phyloP scores from a whole-genome alignment of 805 yeast genomes.

The Metschnikowia sp. region DNA sequence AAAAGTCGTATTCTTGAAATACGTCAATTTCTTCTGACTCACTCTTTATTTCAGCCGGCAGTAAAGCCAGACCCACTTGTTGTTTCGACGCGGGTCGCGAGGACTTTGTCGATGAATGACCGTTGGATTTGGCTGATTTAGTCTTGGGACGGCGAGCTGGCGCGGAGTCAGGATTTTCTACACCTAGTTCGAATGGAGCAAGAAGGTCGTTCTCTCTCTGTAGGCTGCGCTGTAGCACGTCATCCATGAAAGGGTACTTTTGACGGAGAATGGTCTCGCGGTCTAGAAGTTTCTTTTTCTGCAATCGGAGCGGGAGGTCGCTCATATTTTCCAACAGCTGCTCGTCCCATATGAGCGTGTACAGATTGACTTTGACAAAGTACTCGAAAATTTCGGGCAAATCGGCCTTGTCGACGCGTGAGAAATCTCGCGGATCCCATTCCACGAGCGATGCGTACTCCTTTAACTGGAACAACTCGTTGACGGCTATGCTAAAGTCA shows the following conservation, averaged over 20 bases:
- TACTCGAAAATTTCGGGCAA: constrained; percentile 33
- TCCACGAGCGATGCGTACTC: constrained; percentile 59
- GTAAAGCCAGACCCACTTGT: background rate
- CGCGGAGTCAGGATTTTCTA: background rate
- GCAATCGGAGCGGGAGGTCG: constrained; percentile 38
- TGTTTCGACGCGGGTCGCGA: background rate
- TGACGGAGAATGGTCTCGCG: constrained; percentile 27
- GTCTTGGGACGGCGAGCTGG: background rate
- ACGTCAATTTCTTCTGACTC: background rate
- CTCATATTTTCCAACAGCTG: constrained; percentile 20
- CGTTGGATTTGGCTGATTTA: background rate
- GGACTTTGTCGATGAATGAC: background rate
- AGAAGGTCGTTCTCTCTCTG: constrained; percentile 21
- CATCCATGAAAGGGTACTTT: constrained; percentile 35
- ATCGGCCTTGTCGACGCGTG: constrained; percentile 20
- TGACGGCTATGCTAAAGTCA: constrained; percentile 46
- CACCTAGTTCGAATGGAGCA: background rate
- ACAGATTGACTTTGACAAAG: constrained; percentile 26
- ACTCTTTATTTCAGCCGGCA: background rate
- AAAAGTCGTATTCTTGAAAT: constrained; percentile 2
- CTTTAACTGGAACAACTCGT: constrained; percentile 61
- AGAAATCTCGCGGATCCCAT: constrained; percentile 54
- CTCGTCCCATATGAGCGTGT: constrained; percentile 33
- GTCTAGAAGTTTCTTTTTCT: constrained; percentile 36
- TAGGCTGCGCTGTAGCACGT: constrained; percentile 24